Base-by-base conservation (phyloP, 805 yeast species). In the Metschnikowia koreensis region DNA sequence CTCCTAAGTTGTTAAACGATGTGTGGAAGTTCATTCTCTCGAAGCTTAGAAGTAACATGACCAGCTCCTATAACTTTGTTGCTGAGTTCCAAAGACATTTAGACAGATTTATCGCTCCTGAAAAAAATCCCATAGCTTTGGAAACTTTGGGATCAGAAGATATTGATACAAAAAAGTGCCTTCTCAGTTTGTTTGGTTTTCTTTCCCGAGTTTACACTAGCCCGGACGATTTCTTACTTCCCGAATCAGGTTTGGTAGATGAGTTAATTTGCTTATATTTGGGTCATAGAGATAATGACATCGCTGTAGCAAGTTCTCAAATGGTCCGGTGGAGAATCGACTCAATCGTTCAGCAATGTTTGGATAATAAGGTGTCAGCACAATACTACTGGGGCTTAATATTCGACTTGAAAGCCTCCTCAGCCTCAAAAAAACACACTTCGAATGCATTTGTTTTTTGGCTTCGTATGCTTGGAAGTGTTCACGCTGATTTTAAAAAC, bases 241-340 rank as follows among this genome's bases (percentile, higher is more conserved):
- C 33, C 15, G 49, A 45, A 7, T 17, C 31, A 11, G 17, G 9
- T 7, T n/a, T 16, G 2, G 53, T 44, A 2, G 70, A 66, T 48
- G 22, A 48, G 12, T 42, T 73, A 8, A 58, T 75, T 9, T 60
- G 71, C 11, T 41, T 68, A n/a, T 70, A 68, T 33, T 54, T 79
- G 16, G 67, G 77, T 0, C 58, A 66, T 34, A 71, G 69, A 31
- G 79, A 75, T 22, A 74, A 69, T 6, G 60, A 56, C 1, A 60
- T 81, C 3, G 66, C 81, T 0, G 49, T 65, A 0, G 49, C 57
- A 3, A 71, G 78, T 0, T 69, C 79, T 0, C 73, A 71, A 39
- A 51, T 76, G 0, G 60, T 83, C 15, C 76, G 84, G 54, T 86
- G 89, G 90, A 77, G 82, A 66, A 70, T 76, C 28, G 48, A 59